Conservation (phyloP, 2,329 filamentous ascomycete genomes). For the Ophiostoma sp. region DNA sequence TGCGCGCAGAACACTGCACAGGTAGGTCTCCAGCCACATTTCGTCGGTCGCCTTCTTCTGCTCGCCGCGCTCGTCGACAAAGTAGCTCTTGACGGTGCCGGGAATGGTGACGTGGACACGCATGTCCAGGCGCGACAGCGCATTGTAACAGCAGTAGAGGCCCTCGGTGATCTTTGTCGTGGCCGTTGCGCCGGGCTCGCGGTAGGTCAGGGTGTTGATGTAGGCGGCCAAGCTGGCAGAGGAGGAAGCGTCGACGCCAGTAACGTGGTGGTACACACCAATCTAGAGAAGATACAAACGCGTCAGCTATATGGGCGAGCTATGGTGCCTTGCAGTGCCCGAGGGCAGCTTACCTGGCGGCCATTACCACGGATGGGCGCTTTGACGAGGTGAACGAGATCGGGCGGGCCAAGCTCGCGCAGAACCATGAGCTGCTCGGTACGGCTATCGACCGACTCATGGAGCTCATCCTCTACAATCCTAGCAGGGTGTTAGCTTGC, state of each 20-base stretch:
- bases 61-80: slow-evolving; percentile 92
- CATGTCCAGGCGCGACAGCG: slow-evolving; percentile 96
- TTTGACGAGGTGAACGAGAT: slow-evolving; percentile 92
- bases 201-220: slow-evolving; percentile 95
- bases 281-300: slow-evolving; percentile 46
- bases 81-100: slow-evolving; percentile 93
- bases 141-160: slow-evolving; percentile 98
- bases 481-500: slow-evolving; percentile 41
- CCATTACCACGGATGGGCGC: slow-evolving; percentile 52
- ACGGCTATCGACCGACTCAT: slow-evolving; percentile 86
- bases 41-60: slow-evolving; percentile 90
- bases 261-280: slow-evolving; percentile 96
- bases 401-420: slow-evolving; percentile 89
- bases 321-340: neutral
- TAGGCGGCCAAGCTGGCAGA: slow-evolving; percentile 96
- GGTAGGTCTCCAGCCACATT: slow-evolving; percentile 94
- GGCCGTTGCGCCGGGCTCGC: slow-evolving; percentile 69
- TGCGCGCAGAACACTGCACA: slow-evolving; percentile 87
- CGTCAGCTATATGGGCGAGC: too few species aligned
- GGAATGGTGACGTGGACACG: slow-evolving; percentile 96
- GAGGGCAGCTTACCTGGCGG: slow-evolving; percentile 44
- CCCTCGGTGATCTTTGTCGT: slow-evolving; percentile 86
- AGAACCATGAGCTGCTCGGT: slow-evolving; percentile 81
- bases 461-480: slow-evolving; percentile 86
- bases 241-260: slow-evolving; percentile 92